A percentile compares a stretch with the other conserved stretches of the same genome.
Evolutionary conservation across 768 basidiomycete species (phyloP).

Genomic region (Rhodotorula babjevae): DNA sequence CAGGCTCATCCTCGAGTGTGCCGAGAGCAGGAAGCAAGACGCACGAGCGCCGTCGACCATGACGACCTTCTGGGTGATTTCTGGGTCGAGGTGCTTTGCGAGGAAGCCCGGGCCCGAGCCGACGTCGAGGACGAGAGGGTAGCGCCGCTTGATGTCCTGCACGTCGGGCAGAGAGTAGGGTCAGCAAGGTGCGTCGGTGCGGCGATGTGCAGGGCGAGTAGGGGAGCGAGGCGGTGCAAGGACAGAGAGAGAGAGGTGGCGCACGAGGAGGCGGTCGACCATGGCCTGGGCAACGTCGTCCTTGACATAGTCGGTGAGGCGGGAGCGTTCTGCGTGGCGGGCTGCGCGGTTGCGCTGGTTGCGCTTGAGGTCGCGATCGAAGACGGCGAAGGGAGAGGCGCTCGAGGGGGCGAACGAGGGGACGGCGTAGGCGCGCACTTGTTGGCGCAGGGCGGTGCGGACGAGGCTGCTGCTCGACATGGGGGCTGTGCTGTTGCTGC

Average conservation of each 20-base stretch:
- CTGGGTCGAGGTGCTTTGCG: constrained; percentile 67
- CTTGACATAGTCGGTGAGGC: constrained; percentile 83
- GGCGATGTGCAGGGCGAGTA: constrained; percentile 3
- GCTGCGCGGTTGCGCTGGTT: constrained; percentile 74
- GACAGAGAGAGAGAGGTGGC: constrained; percentile 27
- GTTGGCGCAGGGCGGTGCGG: not conserved
- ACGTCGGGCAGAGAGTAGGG: not conserved
- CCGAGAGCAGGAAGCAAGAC: constrained; percentile 34
- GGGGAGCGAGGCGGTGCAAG: not conserved
- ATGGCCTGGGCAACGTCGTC: constrained; percentile 84
- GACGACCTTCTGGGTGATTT: constrained; percentile 64
- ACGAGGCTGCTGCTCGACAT: not conserved
- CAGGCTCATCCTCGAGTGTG: too few species aligned
- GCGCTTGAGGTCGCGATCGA: constrained; percentile 74
- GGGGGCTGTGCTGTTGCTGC: too few species aligned
- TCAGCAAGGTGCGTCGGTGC: not conserved
- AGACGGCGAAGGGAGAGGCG: constrained; percentile 70
- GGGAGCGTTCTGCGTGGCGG: constrained; percentile 56
- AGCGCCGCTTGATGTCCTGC: constrained; percentile 86
- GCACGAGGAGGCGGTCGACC: constrained; percentile 81
- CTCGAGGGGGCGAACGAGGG: constrained; percentile 42
- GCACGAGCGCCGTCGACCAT: constrained; percentile 86
- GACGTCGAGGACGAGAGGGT: constrained; percentile 73
- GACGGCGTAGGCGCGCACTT: constrained; percentile 7
- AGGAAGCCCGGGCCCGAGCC: constrained; percentile 90